These are phyloP conservation scores for Asterionellopsis glacialis DNA, from an alignment of 108 stramenopile genomes.

Conservation along the genomic window DNA sequence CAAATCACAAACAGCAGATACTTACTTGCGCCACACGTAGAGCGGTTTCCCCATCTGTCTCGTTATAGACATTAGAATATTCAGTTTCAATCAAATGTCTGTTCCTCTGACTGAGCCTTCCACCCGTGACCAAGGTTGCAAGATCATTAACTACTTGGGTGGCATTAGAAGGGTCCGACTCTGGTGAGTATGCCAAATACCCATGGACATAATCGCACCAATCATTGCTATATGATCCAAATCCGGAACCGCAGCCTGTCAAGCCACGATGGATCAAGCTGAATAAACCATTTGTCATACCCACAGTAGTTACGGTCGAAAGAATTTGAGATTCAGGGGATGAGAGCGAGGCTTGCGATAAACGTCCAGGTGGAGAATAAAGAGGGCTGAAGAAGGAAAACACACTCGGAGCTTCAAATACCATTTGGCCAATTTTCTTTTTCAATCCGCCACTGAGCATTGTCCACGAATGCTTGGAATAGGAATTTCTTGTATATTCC, in stretches of 20 bases:
- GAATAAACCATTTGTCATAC: not conserved
- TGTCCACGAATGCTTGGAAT: slow-evolving; percentile 1
- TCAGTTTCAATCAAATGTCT: not conserved
- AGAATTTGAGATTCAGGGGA: not conserved
- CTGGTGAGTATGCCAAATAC: not conserved
- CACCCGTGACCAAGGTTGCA: slow-evolving; percentile 44
- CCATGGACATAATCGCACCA: not conserved
- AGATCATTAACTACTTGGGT: slow-evolving; percentile 38
- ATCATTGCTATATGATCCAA: not conserved
- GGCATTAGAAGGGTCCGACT: not conserved
- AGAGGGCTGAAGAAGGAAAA: slow-evolving; percentile 49
- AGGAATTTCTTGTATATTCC: slow-evolving; percentile 4
- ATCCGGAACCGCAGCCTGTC: not conserved
- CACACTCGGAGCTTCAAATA: slow-evolving; percentile 31
- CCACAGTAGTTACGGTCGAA: not conserved
- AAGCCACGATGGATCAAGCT: not conserved
- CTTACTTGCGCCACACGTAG: too few species aligned
- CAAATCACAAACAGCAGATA: not conserved
- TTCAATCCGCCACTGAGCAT: slow-evolving; percentile 8
- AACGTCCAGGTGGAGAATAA: slow-evolving; percentile 7
- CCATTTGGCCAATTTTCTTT: slow-evolving; percentile 38
- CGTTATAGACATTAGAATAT: too few species aligned
- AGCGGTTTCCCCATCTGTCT: too few species aligned
- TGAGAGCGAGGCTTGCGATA: not conserved
- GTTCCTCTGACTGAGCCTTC: slow-evolving; percentile 39